Base-by-base conservation (phyloP, 2,329 filamentous ascomycete species). In the Alternaria ethzedia region DNA sequence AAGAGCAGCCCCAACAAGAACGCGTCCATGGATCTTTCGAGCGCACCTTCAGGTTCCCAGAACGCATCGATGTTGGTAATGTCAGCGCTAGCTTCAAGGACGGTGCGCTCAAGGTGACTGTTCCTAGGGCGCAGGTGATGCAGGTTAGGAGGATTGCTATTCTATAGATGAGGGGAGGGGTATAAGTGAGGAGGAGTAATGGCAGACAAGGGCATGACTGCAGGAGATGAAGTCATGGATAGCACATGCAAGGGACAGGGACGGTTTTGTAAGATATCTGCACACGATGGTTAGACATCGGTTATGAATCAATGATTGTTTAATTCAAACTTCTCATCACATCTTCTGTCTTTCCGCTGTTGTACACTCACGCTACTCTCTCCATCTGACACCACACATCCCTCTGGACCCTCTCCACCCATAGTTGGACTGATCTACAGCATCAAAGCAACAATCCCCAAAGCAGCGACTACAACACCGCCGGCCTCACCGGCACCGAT, bases 21-120 rank as follows among this genome's bases (percentile, higher is more conserved):
- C 88, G 89, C 70, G 86, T 84, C 64, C 81, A 90, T 61, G 90
- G 90, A 76, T 85, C 89, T 69, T 93, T 92, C 81, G 84, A 86
- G 52, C 87, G 90, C 67, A 87, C 84, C 63, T 92, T 92, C 82
- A 87, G 83, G 77, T 92, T 93, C 83, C 88, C 90, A 1, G 80
- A 81, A 56, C 86, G 85, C 26, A 85, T 93, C 64, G 88, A 91
- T 73, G 85, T 87, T 71, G 87, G 89, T 15, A 80, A 73, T 4
- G 90, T 93, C 59, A 83, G 79, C 47, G 90, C 90, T 54, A 84
- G 76, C 57, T 86, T 92, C 70, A 86, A 87, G 79, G 86, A 92
- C 64, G 90, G 90, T 26, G 83, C 92, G 66, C 82, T 93, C 68
- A 87, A 78, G 69, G 84, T 93, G 63, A 74, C 83, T 25, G 86